Evolutionary conservation across 768 basidiomycete genomes (phyloP), one percentile per base, ranked within the genome.

Genomic region (Albatrellus ellisii): DNA sequence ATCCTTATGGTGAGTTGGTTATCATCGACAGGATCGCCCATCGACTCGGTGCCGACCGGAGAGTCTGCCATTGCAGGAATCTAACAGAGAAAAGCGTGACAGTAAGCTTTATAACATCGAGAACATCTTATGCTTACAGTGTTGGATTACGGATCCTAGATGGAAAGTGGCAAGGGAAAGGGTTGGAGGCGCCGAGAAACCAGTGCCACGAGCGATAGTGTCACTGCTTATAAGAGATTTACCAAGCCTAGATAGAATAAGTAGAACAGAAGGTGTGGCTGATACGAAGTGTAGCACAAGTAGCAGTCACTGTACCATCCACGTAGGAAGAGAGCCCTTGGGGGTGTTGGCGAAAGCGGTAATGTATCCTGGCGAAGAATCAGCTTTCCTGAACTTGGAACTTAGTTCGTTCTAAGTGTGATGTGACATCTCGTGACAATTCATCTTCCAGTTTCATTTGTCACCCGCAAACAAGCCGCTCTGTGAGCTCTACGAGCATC

Each of bases 1-100:
- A 80, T 79, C 45, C 72, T 67, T 52, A 79, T 77, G 36, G 69
- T 77, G 50, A 79, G 64, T n/a, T 44, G 60, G 44, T 53, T 52
- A 45, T 61, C 60, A 42, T 61, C 60, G 21, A 54, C 58, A 14
- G 59, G 58, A 34, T 61, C 61, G 34, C 42, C 50, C 14, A 54
- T 44, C 12, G 59, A 61, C 25, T 60, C 59, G 41, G 57, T 53
- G 43, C 54, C 53, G 12, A 55, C 59, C 11, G 55, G 41, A 6
- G 49, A 39, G 36, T 50, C 47, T 7, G 47, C 32, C 49, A 50
- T 50, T 24, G 29, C 12, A 33, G 24, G 29, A 8, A 31, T 12
- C 42, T 29, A 26, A 27, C 12, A 28, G 36, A 6, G 28, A 26
- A 12, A 22, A 42, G 40, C 42, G 48, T 33, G 39, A 36, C 42